A percentile compares a stretch with the other conserved stretches of the same genome.
Evolutionary conservation across 2,329 filamentous ascomycete species (phyloP).

Genomic region (Aspergillus proliferans): DNA sequence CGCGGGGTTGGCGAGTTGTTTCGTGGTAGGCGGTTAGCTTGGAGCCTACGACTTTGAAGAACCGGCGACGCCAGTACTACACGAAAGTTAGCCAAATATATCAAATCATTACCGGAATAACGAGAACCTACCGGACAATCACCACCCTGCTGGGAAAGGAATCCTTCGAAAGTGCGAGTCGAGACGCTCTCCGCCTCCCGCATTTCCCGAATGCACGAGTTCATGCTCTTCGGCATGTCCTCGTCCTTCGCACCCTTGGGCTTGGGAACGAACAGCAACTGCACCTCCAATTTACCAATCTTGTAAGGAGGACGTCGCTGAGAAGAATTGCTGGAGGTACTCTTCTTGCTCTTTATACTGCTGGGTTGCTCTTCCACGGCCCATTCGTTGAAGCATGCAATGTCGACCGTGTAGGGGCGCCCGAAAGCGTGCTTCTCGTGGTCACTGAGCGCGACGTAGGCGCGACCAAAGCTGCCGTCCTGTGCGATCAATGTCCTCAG

Average conservation of each 20-base stretch:
- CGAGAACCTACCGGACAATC: slow-evolving; percentile 78
- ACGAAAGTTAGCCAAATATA: not conserved
- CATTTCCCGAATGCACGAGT: slow-evolving; percentile 87
- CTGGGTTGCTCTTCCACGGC: slow-evolving; percentile 78
- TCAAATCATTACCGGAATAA: not conserved
- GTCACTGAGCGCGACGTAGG: slow-evolving; percentile 89
- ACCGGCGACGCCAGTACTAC: slow-evolving; percentile 94
- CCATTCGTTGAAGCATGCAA: slow-evolving; percentile 98
- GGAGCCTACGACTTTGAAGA: slow-evolving; percentile 86
- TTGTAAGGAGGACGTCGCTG: slow-evolving; percentile 87
- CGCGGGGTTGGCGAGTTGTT: slow-evolving; percentile 86
- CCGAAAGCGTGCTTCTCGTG: slow-evolving; percentile 86
- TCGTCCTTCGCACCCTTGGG: slow-evolving; percentile 82
- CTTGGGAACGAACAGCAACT: slow-evolving; percentile 89
- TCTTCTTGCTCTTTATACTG: slow-evolving; percentile 91
- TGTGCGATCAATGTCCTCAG: slow-evolving; percentile 79
- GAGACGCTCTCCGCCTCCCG: slow-evolving; percentile 79
- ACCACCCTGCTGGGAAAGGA: slow-evolving; percentile 91
- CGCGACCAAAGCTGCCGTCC: slow-evolving; percentile 88
- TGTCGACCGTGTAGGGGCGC: slow-evolving; percentile 77
- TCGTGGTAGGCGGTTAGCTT: slow-evolving; percentile 96
- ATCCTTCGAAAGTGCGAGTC: slow-evolving; percentile 75
- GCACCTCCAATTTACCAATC: slow-evolving; percentile 87
- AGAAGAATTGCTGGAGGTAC: slow-evolving; percentile 48
- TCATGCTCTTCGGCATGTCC: slow-evolving; percentile 99